A percentile compares a stretch with the other conserved stretches of the same genome.
Conservation (phyloP, 139 green algal genomes). For the Chlorella sorokiniana region DNA sequence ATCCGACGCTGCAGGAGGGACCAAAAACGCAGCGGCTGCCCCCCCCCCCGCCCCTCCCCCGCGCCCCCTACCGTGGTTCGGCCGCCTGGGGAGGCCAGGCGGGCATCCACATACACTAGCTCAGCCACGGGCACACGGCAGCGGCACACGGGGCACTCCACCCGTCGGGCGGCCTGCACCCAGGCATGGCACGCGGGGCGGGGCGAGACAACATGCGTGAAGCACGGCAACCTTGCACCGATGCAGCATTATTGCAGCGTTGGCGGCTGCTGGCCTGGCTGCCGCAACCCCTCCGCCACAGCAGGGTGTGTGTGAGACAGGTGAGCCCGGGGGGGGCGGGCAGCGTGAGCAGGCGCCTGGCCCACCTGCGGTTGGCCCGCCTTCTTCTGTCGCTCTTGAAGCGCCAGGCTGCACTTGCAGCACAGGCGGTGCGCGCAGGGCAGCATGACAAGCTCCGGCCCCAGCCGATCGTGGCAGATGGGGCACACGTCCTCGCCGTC, state of each 20-base stretch:
- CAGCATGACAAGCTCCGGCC: conserved; percentile 63
- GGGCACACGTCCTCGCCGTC: conserved; percentile 60
- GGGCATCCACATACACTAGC: conserved; percentile 62
- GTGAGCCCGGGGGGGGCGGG: no score
- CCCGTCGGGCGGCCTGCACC: conserved; percentile 28
- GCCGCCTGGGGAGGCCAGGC: neutral
- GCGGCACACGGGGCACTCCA: conserved; percentile 81
- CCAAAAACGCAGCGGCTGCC: no score
- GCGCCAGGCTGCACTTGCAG: conserved; percentile 59
- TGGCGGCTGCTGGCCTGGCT: no score
- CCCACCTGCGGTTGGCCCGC: conserved; percentile 1
- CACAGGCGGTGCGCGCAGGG: conserved; percentile 79
- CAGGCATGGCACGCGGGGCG: neutral
- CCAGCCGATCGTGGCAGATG: conserved; percentile 72
- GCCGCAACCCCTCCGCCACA: no score
- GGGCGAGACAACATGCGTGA: no score
- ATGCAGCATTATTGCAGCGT: no score
- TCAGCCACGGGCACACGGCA: conserved; percentile 45
- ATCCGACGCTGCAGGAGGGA: no score
- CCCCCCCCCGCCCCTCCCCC: neutral
- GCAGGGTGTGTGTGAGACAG: no score
- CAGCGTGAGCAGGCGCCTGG: neutral
- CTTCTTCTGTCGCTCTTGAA: conserved; percentile 52
- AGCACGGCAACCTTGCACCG: no score
- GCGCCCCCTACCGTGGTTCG: neutral